phyloP scores from a whole-genome alignment of 2,329 filamentous ascomycete genomes.

The Fusarium equiseti region DNA sequence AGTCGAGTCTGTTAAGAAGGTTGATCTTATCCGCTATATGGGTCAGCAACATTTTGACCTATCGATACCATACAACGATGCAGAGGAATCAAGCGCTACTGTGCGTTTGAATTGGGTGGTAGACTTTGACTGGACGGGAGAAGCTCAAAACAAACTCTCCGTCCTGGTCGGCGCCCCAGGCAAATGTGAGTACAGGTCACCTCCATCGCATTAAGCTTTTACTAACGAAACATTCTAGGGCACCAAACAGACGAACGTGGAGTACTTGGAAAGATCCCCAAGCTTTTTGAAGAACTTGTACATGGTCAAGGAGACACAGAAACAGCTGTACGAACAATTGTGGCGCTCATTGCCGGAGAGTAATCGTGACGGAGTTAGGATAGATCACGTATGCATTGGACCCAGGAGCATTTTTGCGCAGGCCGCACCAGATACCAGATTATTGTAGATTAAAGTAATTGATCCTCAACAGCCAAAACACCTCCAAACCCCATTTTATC shows the following conservation, averaged over 20 bases:
- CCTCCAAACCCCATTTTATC: conserved; percentile 17
- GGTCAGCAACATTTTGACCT: conserved; percentile 64
- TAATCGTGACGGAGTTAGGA: conserved; percentile 32
- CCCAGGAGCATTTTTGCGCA: conserved; percentile 7
- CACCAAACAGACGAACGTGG: conserved; percentile 67
- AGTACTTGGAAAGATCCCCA: conserved; percentile 68
- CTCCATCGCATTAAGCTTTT: not conserved
- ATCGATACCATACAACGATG: conserved; percentile 51
- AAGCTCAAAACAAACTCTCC: conserved; percentile 70
- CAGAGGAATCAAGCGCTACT: conserved; percentile 53
- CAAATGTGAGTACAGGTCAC: conserved; percentile 67
- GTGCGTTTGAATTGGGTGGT: conserved; percentile 73
- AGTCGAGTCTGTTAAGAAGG: conserved; percentile 38
- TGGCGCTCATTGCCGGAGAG: conserved; percentile 69
- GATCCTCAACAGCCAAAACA: conserved; percentile 6
- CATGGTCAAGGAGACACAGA: conserved; percentile 66
- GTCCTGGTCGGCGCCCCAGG: conserved; percentile 68
- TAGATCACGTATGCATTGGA: conserved; percentile 6
- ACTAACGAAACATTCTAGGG: conserved; percentile 59
- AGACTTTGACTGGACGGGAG: conserved; percentile 78
- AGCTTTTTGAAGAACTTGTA: conserved; percentile 71
- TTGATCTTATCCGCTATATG: conserved; percentile 66
- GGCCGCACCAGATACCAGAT: conserved; percentile 36
- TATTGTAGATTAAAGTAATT: conserved; percentile 39
- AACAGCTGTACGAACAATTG: conserved; percentile 68